Evolutionary conservation across 2,329 filamentous ascomycete species (phyloP), one percentile per base, ranked within the genome.

Genomic region (Aspergillus costaricaensis): DNA sequence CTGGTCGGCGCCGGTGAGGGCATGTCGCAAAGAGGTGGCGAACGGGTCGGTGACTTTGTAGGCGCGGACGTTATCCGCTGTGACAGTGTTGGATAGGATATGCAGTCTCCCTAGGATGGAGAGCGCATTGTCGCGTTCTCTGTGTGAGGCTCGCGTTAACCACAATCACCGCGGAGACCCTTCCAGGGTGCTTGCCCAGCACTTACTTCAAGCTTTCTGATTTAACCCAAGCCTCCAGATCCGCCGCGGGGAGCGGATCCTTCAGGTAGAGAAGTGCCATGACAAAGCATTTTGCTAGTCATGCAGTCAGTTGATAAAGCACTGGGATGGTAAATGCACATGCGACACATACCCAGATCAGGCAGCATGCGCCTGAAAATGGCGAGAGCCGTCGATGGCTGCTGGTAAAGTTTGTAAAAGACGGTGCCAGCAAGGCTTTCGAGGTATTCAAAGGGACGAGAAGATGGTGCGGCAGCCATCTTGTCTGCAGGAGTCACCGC

Each of bases 311-410:
- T 54, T 32, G 14, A 39, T 27, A 17, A 54, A 55, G 55, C 59
- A 57, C 44, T 19, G 51, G 62, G 5, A 8, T 23, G 14, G 50
- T n/a, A 5, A 14, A 36, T 14, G 32, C 19, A 38, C 10, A 15
- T n/a, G 67, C 60, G 61, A 53, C 57, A 69, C 81, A 71, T 82
- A 93, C 91, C 92, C 63, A 98, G 80, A 72, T 96, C 91, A 60
- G 95, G 92, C 60, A 99, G 85, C 92, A 99, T 97, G 80, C 95
- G 93, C 68, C 95, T 88, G 76, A 98, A 98, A 71, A 99, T 93
- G 67, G 95, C 95, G 67, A 99, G 87, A 39, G 93, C 91, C 1
- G 95, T 96, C 44, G 94, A 96, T 30, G 95, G 95, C 82, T 97
- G 93, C 80, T 93, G 90, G 83, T 99, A 99, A 49, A 99, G 85